These are phyloP conservation scores for Heimioporus retisporus DNA, from an alignment of 1,284 basidiomycete species.

Conservation along the genomic window DNA sequence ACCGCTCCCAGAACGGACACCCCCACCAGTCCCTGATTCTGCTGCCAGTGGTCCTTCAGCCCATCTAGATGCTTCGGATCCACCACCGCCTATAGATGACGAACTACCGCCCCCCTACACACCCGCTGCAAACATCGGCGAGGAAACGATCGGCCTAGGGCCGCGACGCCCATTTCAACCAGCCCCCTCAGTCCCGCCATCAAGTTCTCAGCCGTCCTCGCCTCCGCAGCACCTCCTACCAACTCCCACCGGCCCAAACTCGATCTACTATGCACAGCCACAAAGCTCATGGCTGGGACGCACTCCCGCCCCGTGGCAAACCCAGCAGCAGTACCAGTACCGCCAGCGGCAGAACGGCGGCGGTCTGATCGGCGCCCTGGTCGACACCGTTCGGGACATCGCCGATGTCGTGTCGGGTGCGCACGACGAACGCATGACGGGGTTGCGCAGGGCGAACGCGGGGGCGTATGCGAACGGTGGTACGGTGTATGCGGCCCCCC, in stretches of 20 bases:
- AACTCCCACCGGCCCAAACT: not conserved
- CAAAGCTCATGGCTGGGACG: not conserved
- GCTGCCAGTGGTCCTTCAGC: no score
- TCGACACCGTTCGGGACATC: slow-evolving; percentile 41
- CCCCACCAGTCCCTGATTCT: no score
- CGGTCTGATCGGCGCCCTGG: slow-evolving; percentile 37
- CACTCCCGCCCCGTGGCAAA: slow-evolving; percentile 25
- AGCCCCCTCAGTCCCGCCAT: slow-evolving; percentile 36
- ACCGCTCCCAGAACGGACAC: not conserved
- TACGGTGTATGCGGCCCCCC: no score
- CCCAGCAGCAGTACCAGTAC: slow-evolving; percentile 30
- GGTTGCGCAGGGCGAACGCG: slow-evolving; percentile 22
- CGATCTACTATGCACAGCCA: no score
- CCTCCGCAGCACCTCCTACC: not conserved
- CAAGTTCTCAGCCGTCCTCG: not conserved
- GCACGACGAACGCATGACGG: slow-evolving; percentile 29
- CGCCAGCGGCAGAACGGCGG: slow-evolving; percentile 29
- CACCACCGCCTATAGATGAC: slow-evolving; percentile 41
- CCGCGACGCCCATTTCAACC: slow-evolving; percentile 71
- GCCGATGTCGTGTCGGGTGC: slow-evolving; percentile 38
- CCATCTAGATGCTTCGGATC: not conserved
- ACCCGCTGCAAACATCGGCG: slow-evolving; percentile 65
- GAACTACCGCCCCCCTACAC: slow-evolving; percentile 78
- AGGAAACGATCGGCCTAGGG: slow-evolving; percentile 69
- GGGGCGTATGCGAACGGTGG: slow-evolving; percentile 27